Percentiles rank a stretch among this genome's conserved stretches.
phyloP scores from a whole-genome alignment of 352 stramenopile genomes.

The Pythium plurisporium region DNA sequence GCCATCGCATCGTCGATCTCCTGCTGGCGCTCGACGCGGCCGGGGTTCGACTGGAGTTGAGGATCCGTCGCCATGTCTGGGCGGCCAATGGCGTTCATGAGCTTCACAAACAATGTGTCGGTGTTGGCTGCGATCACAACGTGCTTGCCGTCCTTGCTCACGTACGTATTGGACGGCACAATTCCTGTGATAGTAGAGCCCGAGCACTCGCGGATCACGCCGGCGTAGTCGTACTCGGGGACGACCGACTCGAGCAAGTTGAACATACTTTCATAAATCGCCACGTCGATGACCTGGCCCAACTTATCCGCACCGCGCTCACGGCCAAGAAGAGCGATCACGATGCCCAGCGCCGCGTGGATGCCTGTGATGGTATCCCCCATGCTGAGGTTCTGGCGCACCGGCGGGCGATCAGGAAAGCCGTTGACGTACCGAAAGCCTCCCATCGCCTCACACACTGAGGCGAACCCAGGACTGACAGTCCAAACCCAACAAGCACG shows the following conservation, averaged over 20 bases:
- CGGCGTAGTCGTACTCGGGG: conserved; percentile 80
- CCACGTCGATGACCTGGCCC: conserved; percentile 79
- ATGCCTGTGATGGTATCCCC: conserved; percentile 84
- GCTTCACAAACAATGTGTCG: conserved; percentile 73
- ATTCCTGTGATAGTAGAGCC: conserved; percentile 87
- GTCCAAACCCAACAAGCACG: not conserved
- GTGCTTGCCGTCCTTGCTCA: conserved; percentile 74
- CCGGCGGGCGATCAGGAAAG: conserved; percentile 70
- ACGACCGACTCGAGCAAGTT: conserved; percentile 84
- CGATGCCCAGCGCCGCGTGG: conserved; percentile 74
- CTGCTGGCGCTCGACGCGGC: conserved; percentile 51
- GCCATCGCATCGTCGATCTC: conserved; percentile 63
- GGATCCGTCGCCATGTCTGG: conserved; percentile 47
- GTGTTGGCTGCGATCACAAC: conserved; percentile 86
- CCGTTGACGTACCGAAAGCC: conserved; percentile 87
- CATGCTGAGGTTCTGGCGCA: conserved; percentile 78
- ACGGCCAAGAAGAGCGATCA: conserved; percentile 73
- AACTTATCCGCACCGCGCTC: conserved; percentile 37
- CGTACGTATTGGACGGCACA: conserved; percentile 85
- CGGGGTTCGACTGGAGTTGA: conserved; percentile 64
- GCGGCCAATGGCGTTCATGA: conserved; percentile 70
- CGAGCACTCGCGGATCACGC: conserved; percentile 73
- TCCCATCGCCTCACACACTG: conserved; percentile 84
- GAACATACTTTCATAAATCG: conserved; percentile 88
- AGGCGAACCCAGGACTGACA: conserved; percentile 79